phyloP scores from a whole-genome alignment of 2,329 filamentous ascomycete genomes.

The Colletotrichum noveboracense region DNA sequence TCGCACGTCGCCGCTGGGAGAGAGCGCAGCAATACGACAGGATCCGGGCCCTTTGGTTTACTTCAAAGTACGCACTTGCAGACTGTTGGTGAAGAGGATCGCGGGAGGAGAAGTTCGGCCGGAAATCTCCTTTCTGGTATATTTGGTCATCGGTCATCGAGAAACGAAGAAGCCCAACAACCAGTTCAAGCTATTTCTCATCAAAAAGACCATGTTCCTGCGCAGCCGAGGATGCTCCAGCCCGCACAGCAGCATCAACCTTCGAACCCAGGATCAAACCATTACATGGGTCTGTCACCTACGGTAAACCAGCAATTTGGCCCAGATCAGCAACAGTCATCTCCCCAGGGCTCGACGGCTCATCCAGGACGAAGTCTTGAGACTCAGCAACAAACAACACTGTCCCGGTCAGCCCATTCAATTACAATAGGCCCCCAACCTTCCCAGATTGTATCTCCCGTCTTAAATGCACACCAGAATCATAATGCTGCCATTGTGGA shows the following conservation, averaged over 20 bases:
- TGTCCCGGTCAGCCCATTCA: not conserved
- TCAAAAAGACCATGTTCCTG: not conserved
- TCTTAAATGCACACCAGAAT: not conserved
- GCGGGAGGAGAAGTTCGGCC: slow-evolving; percentile 25
- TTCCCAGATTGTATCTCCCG: not conserved
- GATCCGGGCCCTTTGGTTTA: slow-evolving; percentile 13
- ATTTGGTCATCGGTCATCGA: slow-evolving; percentile 25
- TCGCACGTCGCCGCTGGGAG: slow-evolving; percentile 1
- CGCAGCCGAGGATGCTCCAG: not conserved
- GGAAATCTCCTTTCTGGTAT: slow-evolving; percentile 27
- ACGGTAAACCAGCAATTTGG: not conserved
- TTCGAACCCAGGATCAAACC: not conserved
- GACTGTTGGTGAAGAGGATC: slow-evolving; percentile 23
- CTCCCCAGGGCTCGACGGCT: not conserved
- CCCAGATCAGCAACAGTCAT: not conserved
- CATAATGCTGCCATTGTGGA: not conserved
- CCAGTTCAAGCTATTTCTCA: not conserved
- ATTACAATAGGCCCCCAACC: not conserved
- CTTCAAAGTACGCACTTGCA: not conserved
- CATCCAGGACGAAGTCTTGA: not conserved
- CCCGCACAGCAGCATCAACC: not conserved
- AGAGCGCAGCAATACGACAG: slow-evolving; percentile 26
- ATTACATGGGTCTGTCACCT: not conserved
- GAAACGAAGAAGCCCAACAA: slow-evolving; percentile 21
- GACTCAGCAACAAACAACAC: not conserved